Evolutionary conservation across 176 grass and related monocot genomes (phyloP).

Genomic region (Zea luxurians): DNA sequence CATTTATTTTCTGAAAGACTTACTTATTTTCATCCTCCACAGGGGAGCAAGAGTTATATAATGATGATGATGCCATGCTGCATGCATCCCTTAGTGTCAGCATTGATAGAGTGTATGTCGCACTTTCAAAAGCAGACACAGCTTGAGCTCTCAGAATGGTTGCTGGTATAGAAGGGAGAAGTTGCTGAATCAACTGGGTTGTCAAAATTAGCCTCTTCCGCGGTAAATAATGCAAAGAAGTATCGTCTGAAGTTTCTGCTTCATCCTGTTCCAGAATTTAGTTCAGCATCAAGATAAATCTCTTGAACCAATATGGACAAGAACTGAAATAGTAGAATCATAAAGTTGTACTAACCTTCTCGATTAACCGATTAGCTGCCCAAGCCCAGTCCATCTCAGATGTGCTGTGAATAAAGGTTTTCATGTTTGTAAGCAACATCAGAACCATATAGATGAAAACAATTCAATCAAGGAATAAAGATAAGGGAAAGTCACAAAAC

Average conservation of each 20-base stretch:
- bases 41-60: constrained; percentile 39
- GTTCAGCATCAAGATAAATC: constrained; percentile 25
- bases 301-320: constrained; percentile 32
- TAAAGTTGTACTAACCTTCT: constrained; percentile 68
- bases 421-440: constrained; percentile 38
- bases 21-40: constrained; percentile 66
- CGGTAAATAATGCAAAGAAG: constrained; percentile 44
- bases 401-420: constrained; percentile 50
- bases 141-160: constrained; percentile 66
- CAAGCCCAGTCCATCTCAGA: constrained; percentile 79
- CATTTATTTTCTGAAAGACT: constrained; percentile 28
- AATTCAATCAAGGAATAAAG: constrained; percentile 26
- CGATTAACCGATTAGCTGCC: constrained; percentile 78
- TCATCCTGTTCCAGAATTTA: constrained; percentile 57
- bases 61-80: constrained; percentile 52
- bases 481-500: constrained; percentile 20
- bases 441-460: constrained; percentile 35
- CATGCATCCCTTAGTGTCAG: constrained; percentile 75
- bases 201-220: constrained; percentile 73
- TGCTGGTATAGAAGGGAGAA: constrained; percentile 76
- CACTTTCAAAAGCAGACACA: constrained; percentile 66
- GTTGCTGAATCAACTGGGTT: constrained; percentile 78
- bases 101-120: constrained; percentile 66
- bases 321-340: constrained; percentile 13
- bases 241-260: constrained; percentile 67